Conservation (phyloP, 1,284 basidiomycete species). For the Macrocybe sp. region DNA sequence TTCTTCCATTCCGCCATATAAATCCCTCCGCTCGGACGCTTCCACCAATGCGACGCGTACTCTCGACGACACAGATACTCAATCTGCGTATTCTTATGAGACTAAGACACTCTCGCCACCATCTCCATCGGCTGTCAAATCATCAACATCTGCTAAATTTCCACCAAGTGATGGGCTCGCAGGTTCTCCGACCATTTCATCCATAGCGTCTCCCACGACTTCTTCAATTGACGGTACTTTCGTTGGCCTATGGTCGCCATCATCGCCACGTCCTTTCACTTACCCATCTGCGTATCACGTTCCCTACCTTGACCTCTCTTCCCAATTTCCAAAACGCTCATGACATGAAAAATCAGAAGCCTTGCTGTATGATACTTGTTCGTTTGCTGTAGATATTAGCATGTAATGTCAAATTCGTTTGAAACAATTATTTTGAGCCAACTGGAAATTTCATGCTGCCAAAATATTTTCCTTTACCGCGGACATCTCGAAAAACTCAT, state of each 20-base stretch:
- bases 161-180: too few relatives aligned
- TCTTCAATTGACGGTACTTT: constrained; percentile 3
- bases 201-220: constrained; percentile 1
- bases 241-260: neutral
- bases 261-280: constrained; percentile 7
- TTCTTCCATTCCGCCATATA: constrained; percentile 4
- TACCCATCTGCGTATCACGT: constrained; percentile 3
- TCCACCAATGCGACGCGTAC: neutral
- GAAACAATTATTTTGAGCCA: too few relatives aligned
- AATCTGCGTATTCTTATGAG: neutral
- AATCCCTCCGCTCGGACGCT: neutral
- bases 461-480: too few relatives aligned
- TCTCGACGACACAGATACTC: neutral
- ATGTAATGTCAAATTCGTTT: too few relatives aligned
- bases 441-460: too few relatives aligned
- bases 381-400: too few relatives aligned
- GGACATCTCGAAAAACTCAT: too few relatives aligned
- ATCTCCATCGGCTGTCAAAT: too few relatives aligned
- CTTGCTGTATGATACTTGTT: too few relatives aligned
- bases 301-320: neutral
- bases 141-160: too few relatives aligned
- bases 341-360: too few relatives aligned
- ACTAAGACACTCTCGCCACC: neutral
- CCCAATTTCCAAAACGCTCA: neutral
- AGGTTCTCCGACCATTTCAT: neutral